phyloP scores from a whole-genome alignment of 805 yeast species.

The Brettanomyces custersianus region DNA sequence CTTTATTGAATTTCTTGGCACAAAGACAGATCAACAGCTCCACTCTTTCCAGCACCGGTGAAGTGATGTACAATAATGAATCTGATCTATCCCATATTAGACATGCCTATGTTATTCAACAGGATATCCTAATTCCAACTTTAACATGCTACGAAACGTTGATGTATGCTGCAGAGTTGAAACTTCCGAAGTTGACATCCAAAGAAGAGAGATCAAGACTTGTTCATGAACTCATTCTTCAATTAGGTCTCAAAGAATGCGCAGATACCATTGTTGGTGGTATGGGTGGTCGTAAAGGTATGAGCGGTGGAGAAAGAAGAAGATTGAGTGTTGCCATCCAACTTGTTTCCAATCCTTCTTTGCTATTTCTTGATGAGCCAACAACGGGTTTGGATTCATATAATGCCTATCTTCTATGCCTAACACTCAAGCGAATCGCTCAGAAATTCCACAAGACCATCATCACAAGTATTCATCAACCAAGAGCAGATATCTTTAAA shows the following conservation, averaged over 20 bases:
- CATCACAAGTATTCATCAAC: constrained; percentile 75
- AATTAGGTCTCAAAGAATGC: constrained; percentile 59
- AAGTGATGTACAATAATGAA: constrained; percentile 32
- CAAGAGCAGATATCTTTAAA: constrained; percentile 65
- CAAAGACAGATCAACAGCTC: constrained; percentile 31
- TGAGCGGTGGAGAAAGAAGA: constrained; percentile 82
- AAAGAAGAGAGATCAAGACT: constrained; percentile 35
- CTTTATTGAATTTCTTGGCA: constrained; percentile 60
- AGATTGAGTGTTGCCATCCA: constrained; percentile 73
- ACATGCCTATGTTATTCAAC: constrained; percentile 65
- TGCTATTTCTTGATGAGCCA: constrained; percentile 77
- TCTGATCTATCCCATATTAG: constrained; percentile 22
- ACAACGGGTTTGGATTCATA: constrained; percentile 82
- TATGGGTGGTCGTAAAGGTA: constrained; percentile 36
- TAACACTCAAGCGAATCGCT: constrained; percentile 51
- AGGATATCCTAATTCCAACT: constrained; percentile 63
- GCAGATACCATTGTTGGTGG: constrained; percentile 52
- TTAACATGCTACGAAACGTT: constrained; percentile 68
- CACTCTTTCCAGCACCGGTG: constrained; percentile 29
- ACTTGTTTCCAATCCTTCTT: constrained; percentile 64
- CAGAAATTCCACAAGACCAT: constrained; percentile 53
- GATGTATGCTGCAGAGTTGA: constrained; percentile 59
- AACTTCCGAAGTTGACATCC: constrained; percentile 42
- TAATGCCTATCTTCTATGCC: constrained; percentile 57
- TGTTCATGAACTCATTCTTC: constrained; percentile 52